These are phyloP conservation scores for Venturia carpophila DNA, from an alignment of 2,329 filamentous ascomycete genomes.

Conservation along the genomic window DNA sequence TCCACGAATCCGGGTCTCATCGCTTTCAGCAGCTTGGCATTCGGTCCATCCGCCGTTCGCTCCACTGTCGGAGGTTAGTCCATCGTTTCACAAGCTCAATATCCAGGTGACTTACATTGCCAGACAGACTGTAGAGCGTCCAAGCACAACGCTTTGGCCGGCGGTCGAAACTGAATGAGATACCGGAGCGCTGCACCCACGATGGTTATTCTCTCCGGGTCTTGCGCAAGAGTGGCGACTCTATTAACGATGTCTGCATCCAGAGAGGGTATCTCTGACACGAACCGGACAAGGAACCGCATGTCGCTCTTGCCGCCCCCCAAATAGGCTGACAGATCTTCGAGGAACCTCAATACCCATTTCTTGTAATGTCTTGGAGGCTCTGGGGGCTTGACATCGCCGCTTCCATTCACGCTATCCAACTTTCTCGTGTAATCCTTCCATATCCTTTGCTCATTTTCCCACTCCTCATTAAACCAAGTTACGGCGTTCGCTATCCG, in stretches of 20 bases:
- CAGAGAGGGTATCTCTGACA: slow-evolving; percentile 83
- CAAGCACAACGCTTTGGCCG: slow-evolving; percentile 48
- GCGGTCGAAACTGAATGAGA: slow-evolving; percentile 51
- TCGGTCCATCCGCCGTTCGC: slow-evolving; percentile 40
- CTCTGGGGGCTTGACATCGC: slow-evolving; percentile 4
- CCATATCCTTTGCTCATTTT: slow-evolving; percentile 59
- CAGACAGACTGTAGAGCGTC: slow-evolving; percentile 54
- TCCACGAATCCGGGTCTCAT: slow-evolving; percentile 45
- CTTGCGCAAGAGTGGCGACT: slow-evolving; percentile 56
- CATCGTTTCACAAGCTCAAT: slow-evolving; percentile 3
- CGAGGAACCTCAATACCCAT: slow-evolving; percentile 73
- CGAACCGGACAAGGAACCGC: slow-evolving; percentile 69
- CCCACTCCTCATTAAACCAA: slow-evolving; percentile 98
- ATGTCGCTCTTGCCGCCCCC: slow-evolving; percentile 70
- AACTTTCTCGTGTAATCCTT: slow-evolving; percentile 38
- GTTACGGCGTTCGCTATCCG: slow-evolving; percentile 84
- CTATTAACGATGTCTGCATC: slow-evolving; percentile 63
- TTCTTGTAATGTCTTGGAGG: slow-evolving; percentile 59
- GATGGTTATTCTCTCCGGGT: slow-evolving; percentile 55
- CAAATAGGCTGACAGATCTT: slow-evolving; percentile 84
- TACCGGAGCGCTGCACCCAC: slow-evolving; percentile 47
- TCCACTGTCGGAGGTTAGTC: slow-evolving; percentile 13
- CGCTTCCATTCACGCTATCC: slow-evolving; percentile 14
- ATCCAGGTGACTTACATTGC: slow-evolving; percentile 28
- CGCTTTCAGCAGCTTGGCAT: slow-evolving; percentile 46